Conservation (phyloP, 2,329 filamentous ascomycete species). For the Arthrobotrys conoides region DNA sequence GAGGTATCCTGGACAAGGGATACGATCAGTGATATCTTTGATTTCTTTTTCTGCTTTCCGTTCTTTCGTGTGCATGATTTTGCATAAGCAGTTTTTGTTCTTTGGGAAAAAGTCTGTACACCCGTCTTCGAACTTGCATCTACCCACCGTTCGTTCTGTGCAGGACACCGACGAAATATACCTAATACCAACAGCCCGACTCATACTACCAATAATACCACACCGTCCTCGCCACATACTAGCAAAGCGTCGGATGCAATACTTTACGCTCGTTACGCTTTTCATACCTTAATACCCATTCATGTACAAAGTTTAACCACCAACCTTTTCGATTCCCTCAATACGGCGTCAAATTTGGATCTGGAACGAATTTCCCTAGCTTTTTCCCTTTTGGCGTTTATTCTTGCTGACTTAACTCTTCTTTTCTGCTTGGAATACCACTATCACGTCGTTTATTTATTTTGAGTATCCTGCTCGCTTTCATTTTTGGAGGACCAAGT, state of each 20-base stretch:
- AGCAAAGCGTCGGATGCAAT: constrained; percentile 46
- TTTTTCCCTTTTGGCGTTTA: constrained; percentile 42
- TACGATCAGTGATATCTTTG: constrained; percentile 50
- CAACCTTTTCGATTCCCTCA: constrained; percentile 23
- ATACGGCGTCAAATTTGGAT: constrained; percentile 55
- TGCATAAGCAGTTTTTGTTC: constrained; percentile 26
- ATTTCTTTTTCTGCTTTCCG: constrained; percentile 2
- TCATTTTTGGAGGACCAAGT: constrained; percentile 21
- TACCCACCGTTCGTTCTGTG: constrained; percentile 44
- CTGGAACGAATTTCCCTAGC: constrained; percentile 44
- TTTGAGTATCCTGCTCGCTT: background rate
- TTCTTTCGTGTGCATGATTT: constrained; percentile 26
- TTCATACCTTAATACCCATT: constrained; percentile 34
- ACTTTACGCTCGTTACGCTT: constrained; percentile 45
- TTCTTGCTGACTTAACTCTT: constrained; percentile 20
- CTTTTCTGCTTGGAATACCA: constrained; percentile 30
- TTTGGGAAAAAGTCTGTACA: constrained; percentile 48
- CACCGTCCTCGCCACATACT: constrained; percentile 27
- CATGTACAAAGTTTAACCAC: constrained; percentile 44
- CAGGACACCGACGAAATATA: constrained; percentile 43
- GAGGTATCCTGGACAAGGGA: constrained; percentile 63
- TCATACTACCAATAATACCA: constrained; percentile 12
- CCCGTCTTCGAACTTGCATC: constrained; percentile 32
- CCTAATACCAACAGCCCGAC: constrained; percentile 9
- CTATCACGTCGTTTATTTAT: constrained; percentile 10